Evolutionary conservation across 1,284 basidiomycete species (phyloP), one percentile per base, ranked within the genome.

Genomic region (Apiotrichum brassicae): DNA sequence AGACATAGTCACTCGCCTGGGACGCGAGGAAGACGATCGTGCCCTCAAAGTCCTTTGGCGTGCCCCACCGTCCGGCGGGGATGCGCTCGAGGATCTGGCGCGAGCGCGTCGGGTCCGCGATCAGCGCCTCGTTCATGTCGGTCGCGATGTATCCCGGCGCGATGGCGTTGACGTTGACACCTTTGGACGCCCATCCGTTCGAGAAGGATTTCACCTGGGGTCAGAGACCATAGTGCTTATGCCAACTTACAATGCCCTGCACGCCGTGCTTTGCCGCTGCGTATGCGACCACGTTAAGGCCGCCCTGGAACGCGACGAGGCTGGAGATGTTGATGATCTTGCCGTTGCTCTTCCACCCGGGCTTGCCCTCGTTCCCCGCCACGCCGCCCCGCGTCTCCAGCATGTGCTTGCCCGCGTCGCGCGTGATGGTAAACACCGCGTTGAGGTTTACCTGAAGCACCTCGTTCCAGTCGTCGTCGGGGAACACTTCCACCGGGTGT

Each of bases 121-220:
- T 73, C 53, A 72, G 64, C 24, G 67, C 71, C 58, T 69, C 67
- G 66, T 75, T 71, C 66, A 74, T 69, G 65, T 93, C 89, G 30
- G 91, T 93, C n/a, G 81, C 81, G 62, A 94, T 85, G 73, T 95
- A 93, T 20, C 91, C 91, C 22, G 91, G 91, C 43, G 86, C 86
- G 59, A 97, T 90, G 43, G 80, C 65, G 69, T 93, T 92, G 42
- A 94, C 89, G 67, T 91, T 86, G 51, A 95, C 82, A 59, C 89
- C 90, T 66, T 89, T 82, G 60, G 81, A 78, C 37, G 80, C 78
- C 85, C 85, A 87, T 59, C 86, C 85, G 68, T 80, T 79, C 19
- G 71, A 74, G 46, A 77, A 69, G 6, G 74, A 64, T 55, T 76
- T 76, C 60, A 73, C 52, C 68, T 71, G 56, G 3, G 9, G 37